Evolutionary conservation across 148 eudicot species (phyloP).

Genomic region (Camellia sinensis): DNA sequence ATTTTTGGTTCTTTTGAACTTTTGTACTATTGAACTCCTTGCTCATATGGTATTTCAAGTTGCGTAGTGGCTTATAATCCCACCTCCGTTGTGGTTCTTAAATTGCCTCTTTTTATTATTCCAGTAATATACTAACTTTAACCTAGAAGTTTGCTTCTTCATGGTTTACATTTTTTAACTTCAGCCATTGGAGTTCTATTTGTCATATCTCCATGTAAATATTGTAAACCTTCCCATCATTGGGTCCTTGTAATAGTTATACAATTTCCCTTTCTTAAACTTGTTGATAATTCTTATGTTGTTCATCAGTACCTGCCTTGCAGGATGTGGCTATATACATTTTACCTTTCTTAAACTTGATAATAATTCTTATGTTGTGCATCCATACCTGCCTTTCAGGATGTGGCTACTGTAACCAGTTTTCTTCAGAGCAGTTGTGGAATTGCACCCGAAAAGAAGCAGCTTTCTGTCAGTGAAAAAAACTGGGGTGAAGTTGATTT

Average conservation of each 20-base stretch:
- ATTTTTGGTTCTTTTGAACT: too few relatives aligned
- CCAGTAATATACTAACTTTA: too few relatives aligned
- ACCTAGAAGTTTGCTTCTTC: not conserved
- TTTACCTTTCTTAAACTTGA: not conserved
- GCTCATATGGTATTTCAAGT: too few relatives aligned
- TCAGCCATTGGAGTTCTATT: not conserved
- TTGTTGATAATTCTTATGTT: not conserved
- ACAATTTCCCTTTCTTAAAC: not conserved
- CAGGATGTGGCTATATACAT: too few relatives aligned
- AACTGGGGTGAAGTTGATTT: conserved; percentile 96
- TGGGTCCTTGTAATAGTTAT: not conserved
- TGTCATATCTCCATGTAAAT: not conserved
- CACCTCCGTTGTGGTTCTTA: not conserved
- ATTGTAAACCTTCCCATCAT: not conserved
- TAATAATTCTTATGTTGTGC: conserved; percentile 4
- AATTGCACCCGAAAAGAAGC: conserved; percentile 81
- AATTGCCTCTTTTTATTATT: not conserved
- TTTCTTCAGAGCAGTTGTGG: conserved; percentile 68
- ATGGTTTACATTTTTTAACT: not conserved
- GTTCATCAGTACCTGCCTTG: not conserved
- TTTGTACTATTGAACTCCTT: too few relatives aligned
- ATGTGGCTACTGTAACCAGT: conserved; percentile 60
- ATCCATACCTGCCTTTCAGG: conserved; percentile 67
- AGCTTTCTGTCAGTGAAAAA: conserved; percentile 86
- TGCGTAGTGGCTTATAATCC: not conserved